Conservation (phyloP, 768 basidiomycete species). For the Russula foetens region DNA sequence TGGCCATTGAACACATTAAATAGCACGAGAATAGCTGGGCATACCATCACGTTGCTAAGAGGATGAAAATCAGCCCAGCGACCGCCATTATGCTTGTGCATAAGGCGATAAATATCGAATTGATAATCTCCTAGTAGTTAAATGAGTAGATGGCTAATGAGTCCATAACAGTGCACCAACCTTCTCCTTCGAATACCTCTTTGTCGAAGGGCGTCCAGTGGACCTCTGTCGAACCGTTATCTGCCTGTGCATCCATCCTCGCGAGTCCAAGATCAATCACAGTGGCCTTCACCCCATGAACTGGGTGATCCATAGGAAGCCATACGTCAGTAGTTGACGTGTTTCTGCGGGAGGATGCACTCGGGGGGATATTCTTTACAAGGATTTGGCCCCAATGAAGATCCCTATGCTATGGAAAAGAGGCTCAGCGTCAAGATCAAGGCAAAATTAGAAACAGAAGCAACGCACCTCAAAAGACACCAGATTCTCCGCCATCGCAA, state of each 20-base stretch:
- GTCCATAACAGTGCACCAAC: constrained; percentile 29
- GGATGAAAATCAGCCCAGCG: constrained; percentile 76
- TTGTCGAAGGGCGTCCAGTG: constrained; percentile 82
- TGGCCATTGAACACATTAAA: background rate
- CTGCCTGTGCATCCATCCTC: constrained; percentile 59
- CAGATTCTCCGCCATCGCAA: constrained; percentile 72
- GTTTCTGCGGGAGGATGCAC: constrained; percentile 22
- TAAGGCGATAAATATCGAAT: constrained; percentile 90
- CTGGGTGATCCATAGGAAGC: constrained; percentile 54
- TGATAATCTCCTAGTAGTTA: constrained; percentile 69
- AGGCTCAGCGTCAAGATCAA: background rate
- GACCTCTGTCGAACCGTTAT: constrained; percentile 33
- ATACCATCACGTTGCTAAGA: constrained; percentile 84
- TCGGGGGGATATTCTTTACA: constrained; percentile 45
- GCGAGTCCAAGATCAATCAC: constrained; percentile 95
- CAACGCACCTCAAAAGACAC: constrained; percentile 77
- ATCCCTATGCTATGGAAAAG: constrained; percentile 77
- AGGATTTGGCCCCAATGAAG: constrained; percentile 98
- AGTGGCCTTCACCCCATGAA: constrained; percentile 67
- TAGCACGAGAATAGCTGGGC: constrained; percentile 20
- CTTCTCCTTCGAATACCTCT: constrained; percentile 88
- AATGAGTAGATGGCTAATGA: background rate
- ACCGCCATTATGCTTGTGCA: constrained; percentile 52
- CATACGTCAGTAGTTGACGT: constrained; percentile 18
- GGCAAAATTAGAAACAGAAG: background rate